phyloP scores from a whole-genome alignment of 352 stramenopile species.

The Pythium sp. region DNA sequence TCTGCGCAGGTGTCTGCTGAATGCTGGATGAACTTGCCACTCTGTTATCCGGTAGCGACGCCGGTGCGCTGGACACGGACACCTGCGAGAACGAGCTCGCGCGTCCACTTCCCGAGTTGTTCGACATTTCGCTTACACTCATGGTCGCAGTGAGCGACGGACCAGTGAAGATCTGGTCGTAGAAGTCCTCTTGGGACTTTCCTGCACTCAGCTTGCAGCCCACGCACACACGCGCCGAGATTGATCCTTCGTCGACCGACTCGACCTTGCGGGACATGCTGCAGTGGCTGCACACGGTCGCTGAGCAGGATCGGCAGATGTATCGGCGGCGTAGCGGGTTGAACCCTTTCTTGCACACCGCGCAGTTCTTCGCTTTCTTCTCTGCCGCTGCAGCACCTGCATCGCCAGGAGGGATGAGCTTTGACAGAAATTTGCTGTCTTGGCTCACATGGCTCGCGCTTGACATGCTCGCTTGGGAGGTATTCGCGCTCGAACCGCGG shows the following conservation, averaged over 20 bases:
- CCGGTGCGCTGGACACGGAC: conserved; percentile 31
- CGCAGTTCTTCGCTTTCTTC: conserved; percentile 73
- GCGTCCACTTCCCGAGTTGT: conserved; percentile 30
- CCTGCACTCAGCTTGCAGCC: conserved; percentile 78
- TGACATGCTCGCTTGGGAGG: conserved; percentile 11
- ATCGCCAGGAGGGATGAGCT: conserved; percentile 13
- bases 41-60: conserved; percentile 31
- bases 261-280: conserved; percentile 62
- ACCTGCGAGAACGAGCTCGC: conserved; percentile 49
- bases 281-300: conserved; percentile 78
- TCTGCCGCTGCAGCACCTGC: conserved; percentile 15
- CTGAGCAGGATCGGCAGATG: conserved; percentile 66
- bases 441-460: conserved; percentile 9
- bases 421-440: neutral
- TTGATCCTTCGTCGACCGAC: conserved; percentile 42
- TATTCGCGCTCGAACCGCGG: conserved; percentile 14
- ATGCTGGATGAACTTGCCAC: conserved; percentile 28
- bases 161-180: conserved; percentile 74
- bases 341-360: conserved; percentile 81
- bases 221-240: conserved; percentile 75
- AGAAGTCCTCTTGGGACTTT: conserved; percentile 70
- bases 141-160: conserved; percentile 24
- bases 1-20: conserved; percentile 18
- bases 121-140: conserved; percentile 19
- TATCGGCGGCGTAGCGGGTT: conserved; percentile 77